These are phyloP conservation scores for Citrus australasica DNA, from an alignment of 345 rosid genomes.

Conservation along the genomic window DNA sequence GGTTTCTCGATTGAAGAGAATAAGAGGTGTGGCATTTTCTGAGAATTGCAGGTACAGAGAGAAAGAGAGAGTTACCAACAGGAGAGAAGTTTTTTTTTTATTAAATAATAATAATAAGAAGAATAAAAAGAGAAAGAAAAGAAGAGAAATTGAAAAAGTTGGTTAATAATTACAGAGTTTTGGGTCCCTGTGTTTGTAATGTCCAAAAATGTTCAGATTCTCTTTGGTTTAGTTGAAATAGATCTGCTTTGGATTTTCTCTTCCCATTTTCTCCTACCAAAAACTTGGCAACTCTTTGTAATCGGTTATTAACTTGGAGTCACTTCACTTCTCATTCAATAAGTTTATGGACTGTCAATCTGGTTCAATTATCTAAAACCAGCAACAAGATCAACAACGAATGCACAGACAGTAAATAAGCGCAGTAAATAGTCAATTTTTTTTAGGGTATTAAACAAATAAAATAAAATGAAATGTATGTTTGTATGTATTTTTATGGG, in stretches of 20 bases:
- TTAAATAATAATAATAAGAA: background rate
- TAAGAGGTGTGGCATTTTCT: constrained; percentile 41
- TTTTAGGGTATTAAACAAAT: too few species aligned
- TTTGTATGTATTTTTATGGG: too few species aligned
- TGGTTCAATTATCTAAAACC: background rate
- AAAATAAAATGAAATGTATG: too few species aligned
- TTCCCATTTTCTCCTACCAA: background rate
- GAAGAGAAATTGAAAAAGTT: background rate
- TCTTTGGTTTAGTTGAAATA: background rate
- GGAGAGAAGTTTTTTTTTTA: too few species aligned
- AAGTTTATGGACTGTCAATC: background rate
- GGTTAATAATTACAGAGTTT: constrained; percentile 20
- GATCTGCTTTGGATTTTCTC: constrained; percentile 5
- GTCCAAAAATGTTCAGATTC: constrained; percentile 12
- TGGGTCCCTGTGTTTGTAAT: constrained; percentile 22
- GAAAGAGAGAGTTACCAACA: background rate
- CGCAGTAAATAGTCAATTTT: too few species aligned
- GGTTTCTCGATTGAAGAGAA: constrained; percentile 48
- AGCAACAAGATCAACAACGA: too few species aligned
- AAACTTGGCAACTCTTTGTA: background rate
- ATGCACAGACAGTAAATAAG: too few species aligned
- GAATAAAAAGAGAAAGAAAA: background rate
- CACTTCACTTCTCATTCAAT: background rate
- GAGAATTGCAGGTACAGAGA: constrained; percentile 34
- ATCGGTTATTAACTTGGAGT: background rate